These are phyloP conservation scores for Andrographis paniculata DNA, from an alignment of 305 asterid species.

Conservation along the genomic window DNA sequence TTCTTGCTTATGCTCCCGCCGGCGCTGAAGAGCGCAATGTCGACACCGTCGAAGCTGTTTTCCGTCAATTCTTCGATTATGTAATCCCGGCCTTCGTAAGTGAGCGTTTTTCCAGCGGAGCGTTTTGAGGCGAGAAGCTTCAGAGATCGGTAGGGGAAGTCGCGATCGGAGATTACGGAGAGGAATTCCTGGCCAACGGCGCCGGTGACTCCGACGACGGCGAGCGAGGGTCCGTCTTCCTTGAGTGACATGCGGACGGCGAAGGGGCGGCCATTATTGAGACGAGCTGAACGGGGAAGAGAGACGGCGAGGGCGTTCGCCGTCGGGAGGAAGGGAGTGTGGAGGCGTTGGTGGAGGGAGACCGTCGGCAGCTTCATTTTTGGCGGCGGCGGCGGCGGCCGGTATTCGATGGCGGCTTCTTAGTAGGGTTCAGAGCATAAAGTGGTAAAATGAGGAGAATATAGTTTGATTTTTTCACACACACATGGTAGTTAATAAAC, in stretches of 20 bases:
- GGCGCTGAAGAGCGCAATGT: slow-evolving; percentile 81
- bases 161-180: slow-evolving; percentile 70
- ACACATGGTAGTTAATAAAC: too few relatives aligned
- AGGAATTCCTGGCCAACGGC: slow-evolving; percentile 94
- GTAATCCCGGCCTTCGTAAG: slow-evolving; percentile 40
- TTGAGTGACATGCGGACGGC: slow-evolving; percentile 64
- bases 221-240: slow-evolving; percentile 72
- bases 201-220: slow-evolving; percentile 82
- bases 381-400: background rate
- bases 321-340: background rate
- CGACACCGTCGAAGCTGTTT: slow-evolving; percentile 56
- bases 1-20: slow-evolving; percentile 64
- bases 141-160: slow-evolving; percentile 70
- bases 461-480: too few relatives aligned
- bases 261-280: slow-evolving; percentile 25
- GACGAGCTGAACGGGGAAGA: slow-evolving; percentile 16
- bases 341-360: slow-evolving; percentile 1
- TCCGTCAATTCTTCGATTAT: slow-evolving; percentile 54
- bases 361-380: background rate
- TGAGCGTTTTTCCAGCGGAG: slow-evolving; percentile 56
- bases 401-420: background rate
- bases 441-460: too few relatives aligned
- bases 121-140: slow-evolving; percentile 75
- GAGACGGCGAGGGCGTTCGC: slow-evolving; percentile 1
- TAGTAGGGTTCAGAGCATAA: background rate